Evolutionary conservation across 768 basidiomycete genomes (phyloP).

Genomic region (Leccinum variicolor): DNA sequence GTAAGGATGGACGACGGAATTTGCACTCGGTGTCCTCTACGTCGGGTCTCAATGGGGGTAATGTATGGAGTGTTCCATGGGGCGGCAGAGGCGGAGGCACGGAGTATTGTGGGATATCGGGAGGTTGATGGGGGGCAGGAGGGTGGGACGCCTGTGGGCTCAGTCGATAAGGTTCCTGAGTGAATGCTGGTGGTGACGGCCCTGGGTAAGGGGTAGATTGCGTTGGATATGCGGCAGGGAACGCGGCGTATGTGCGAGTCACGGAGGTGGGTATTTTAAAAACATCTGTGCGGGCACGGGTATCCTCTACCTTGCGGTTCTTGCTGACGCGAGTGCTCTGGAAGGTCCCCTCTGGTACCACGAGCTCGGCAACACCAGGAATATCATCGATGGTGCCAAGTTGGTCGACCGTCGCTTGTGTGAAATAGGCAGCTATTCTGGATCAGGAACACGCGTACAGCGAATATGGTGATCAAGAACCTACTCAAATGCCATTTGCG

Average conservation of each 20-base stretch:
- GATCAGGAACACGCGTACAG: slow-evolving; percentile 18
- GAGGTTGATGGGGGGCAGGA: slow-evolving; percentile 15
- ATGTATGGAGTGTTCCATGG: slow-evolving; percentile 17
- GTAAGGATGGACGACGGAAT: slow-evolving; percentile 31
- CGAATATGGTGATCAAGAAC: slow-evolving; percentile 22
- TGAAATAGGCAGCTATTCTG: slow-evolving; percentile 76
- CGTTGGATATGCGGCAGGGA: slow-evolving; percentile 32
- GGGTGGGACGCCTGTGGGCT: slow-evolving; percentile 23
- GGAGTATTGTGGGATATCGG: slow-evolving; percentile 28
- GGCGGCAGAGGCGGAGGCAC: slow-evolving; percentile 25
- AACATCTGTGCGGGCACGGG: slow-evolving; percentile 30
- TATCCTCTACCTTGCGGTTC: slow-evolving; percentile 43
- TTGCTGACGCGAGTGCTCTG: slow-evolving; percentile 63
- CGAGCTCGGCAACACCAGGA: slow-evolving; percentile 51
- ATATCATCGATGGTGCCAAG: slow-evolving; percentile 71
- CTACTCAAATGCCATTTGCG: slow-evolving; percentile 84
- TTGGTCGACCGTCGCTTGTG: slow-evolving; percentile 68
- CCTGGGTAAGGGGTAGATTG: slow-evolving; percentile 27
- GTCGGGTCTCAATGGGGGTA: slow-evolving; percentile 28
- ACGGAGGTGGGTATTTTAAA: slow-evolving; percentile 31
- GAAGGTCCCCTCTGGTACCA: slow-evolving; percentile 66
- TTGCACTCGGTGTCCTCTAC: slow-evolving; percentile 30
- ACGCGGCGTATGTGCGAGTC: slow-evolving; percentile 41
- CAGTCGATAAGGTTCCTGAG: slow-evolving; percentile 23
- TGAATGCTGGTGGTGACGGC: slow-evolving; percentile 17